phyloP scores from a whole-genome alignment of 2,329 filamentous ascomycete genomes.

The Botryotinia globosa region DNA sequence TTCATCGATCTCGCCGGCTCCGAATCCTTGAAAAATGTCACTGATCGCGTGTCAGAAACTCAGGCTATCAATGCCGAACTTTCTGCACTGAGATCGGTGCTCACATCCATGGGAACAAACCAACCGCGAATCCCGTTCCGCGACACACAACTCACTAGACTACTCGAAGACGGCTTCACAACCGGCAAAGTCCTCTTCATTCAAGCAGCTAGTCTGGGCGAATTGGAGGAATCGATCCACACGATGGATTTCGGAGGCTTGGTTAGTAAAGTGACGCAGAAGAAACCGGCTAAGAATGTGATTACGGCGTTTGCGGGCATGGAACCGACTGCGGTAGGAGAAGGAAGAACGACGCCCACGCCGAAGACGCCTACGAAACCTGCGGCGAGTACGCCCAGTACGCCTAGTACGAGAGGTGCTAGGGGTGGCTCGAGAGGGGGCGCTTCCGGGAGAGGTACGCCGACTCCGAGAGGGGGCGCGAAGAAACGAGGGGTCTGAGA shows the following conservation, averaged over 20 bases:
- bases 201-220: constrained; percentile 3
- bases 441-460: not conserved
- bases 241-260: constrained; percentile 6
- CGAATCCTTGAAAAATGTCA: constrained; percentile 84
- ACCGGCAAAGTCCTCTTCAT: constrained; percentile 5
- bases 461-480: not conserved
- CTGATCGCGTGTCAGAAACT: constrained; percentile 85
- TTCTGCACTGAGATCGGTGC: constrained; percentile 88
- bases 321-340: too few species aligned
- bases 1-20: constrained; percentile 93
- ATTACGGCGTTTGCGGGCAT: not conserved
- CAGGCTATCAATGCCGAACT: constrained; percentile 96
- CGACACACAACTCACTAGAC: not conserved
- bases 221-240: not conserved
- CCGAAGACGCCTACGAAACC: not conserved
- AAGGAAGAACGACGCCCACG: not conserved
- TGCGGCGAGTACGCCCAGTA: not conserved
- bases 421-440: not conserved
- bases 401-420: not conserved
- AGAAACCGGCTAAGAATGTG: not conserved
- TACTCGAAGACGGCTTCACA: constrained; percentile 2
- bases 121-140: not conserved
- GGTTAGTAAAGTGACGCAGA: not conserved
- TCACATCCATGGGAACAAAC: constrained; percentile 71
- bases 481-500: not conserved